A percentile compares a stretch with the other conserved stretches of the same genome.
phyloP scores from a whole-genome alignment of 176 grass and related monocot genomes.

The Stipa capillata region DNA sequence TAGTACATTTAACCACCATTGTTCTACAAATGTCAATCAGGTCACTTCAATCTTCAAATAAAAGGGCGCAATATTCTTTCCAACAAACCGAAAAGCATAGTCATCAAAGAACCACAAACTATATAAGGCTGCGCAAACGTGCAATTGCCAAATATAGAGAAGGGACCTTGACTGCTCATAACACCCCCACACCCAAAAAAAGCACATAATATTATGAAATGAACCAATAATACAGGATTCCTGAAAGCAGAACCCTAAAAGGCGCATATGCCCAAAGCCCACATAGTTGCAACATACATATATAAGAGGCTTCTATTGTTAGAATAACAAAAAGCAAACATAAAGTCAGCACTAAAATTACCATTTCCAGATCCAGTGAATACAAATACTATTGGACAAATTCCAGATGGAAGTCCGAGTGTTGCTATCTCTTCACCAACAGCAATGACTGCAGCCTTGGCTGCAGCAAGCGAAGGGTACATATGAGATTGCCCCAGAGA shows the following conservation, averaged over 20 bases:
- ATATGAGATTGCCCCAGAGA: constrained; percentile 93
- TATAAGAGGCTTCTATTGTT: background rate
- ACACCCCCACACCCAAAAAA: no score
- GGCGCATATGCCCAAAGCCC: no score
- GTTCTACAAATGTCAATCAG: background rate
- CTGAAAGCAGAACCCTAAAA: background rate
- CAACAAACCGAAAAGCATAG: background rate
- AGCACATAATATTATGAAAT: background rate
- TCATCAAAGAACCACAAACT: background rate
- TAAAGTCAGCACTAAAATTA: constrained; percentile 5
- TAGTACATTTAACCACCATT: background rate
- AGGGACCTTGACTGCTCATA: background rate
- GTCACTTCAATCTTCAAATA: background rate
- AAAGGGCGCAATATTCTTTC: background rate
- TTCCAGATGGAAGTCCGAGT: constrained; percentile 72
- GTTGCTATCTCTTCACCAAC: constrained; percentile 95
- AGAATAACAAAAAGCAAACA: background rate
- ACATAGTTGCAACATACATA: background rate
- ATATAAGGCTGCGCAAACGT: background rate
- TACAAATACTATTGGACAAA: constrained; percentile 76
- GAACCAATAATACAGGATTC: background rate
- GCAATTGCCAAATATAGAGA: background rate
- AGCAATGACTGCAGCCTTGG: constrained; percentile 77
- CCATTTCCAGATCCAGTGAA: constrained; percentile 99
- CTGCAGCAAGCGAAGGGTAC: constrained; percentile 91